Base-by-base conservation (phyloP, 179 eudicot genomes). In the Actinidia polygama region DNA sequence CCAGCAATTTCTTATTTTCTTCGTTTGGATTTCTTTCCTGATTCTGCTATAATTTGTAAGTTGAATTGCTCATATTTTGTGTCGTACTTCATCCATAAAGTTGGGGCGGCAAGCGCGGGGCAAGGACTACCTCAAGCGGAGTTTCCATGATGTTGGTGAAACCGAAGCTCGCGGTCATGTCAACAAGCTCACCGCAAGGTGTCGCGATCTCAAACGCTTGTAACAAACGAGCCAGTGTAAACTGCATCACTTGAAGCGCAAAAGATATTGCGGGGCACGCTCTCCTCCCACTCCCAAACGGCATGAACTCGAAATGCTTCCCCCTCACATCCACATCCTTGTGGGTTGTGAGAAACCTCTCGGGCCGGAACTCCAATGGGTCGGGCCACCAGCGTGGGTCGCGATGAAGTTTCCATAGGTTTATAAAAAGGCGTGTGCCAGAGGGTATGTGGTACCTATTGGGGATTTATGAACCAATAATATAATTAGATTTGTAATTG, bases 221-320 rank as follows among this genome's bases (percentile, higher is more conserved):
- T 0, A 79, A 8, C 58, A 90, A 50, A 55, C 75, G 84, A 54
- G 90, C 91, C 14, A 90, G 70, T 4, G 68, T 66, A 1, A 87
- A 61, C 0, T 83, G 86, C 64, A 85, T 61, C 7, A 84, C 82
- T 10, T 80, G 86, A 10, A 85, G 81, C 0, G 73, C 87, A 62
- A 90, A 80, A 10, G 78, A 18, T 4, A 73, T 51, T 10, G 87
- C 90, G 0, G 89, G 90, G 26, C 92, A 90, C 11, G 40, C 78
- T 80, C 92, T 86, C 66, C 90, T 76, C 19, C 92, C 90, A 1
- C 81, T 46, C 5, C 90, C 90, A 69, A 91, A 91, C 3, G 92
- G 94, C 10, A 91, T 66, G 16, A 88, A 72, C 23, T 84, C 90
- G 55, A 85, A 91, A 36, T 85, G 75, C 23, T 79, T 84, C 4